Conservation (phyloP, 805 yeast species). For the Starmerella vitae region DNA sequence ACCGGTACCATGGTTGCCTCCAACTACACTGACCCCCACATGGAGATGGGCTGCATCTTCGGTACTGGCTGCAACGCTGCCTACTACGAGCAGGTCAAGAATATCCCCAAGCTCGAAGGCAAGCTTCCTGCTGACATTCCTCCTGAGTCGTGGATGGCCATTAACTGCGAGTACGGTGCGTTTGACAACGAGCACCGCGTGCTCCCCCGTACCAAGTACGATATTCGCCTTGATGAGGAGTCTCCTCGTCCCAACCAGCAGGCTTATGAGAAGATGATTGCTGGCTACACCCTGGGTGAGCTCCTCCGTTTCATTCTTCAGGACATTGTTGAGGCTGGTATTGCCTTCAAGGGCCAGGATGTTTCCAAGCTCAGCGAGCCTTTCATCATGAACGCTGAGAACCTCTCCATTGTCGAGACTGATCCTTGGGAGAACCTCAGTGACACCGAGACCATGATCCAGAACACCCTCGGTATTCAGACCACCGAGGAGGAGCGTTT, state of each 20-base stretch:
- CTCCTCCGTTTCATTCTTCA: slow-evolving; percentile 64
- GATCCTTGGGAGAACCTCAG: slow-evolving; percentile 76
- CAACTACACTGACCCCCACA: slow-evolving; percentile 73
- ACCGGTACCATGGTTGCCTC: slow-evolving; percentile 96
- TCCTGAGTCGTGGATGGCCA: slow-evolving; percentile 67
- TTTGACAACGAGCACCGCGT: slow-evolving; percentile 79
- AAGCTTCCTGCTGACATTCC: slow-evolving; percentile 49
- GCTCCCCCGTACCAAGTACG: slow-evolving; percentile 85
- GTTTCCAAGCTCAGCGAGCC: slow-evolving; percentile 44
- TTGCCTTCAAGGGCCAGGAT: slow-evolving; percentile 60
- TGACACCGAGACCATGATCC: slow-evolving; percentile 58
- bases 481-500: slow-evolving; percentile 70
- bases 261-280: slow-evolving; percentile 90
- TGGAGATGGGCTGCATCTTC: slow-evolving; percentile 89
- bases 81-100: slow-evolving; percentile 61
- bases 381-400: slow-evolving; percentile 77
- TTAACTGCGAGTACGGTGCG: slow-evolving; percentile 97
- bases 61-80: slow-evolving; percentile 99
- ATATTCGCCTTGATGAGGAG: slow-evolving; percentile 60
- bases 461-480: slow-evolving; percentile 41
- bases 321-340: slow-evolving; percentile 52
- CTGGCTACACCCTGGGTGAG: slow-evolving; percentile 94
- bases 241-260: slow-evolving; percentile 97
- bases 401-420: slow-evolving; percentile 74
- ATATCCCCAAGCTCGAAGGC: slow-evolving; percentile 73